phyloP scores from a whole-genome alignment of 768 basidiomycete species.

The Galerina marginata region DNA sequence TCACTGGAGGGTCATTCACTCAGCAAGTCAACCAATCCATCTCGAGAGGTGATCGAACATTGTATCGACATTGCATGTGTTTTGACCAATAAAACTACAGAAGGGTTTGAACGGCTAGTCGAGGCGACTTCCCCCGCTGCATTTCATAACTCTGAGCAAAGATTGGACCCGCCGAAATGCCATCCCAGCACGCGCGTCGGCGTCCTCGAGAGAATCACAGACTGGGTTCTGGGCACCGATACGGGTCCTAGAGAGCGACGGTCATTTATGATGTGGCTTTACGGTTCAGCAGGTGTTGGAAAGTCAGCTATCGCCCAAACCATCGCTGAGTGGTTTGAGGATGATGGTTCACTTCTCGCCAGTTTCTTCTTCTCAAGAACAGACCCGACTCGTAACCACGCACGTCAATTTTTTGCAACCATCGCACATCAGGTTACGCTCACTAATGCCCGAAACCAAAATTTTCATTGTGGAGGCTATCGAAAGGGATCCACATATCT shows the following conservation, averaged over 20 bases:
- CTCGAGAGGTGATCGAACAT: no score
- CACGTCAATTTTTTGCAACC: constrained; percentile 33
- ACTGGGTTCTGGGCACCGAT: background rate
- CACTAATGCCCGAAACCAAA: background rate
- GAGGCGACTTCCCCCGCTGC: background rate
- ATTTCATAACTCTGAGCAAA: constrained; percentile 8
- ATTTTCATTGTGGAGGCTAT: constrained; percentile 11
- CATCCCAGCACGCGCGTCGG: constrained; percentile 4
- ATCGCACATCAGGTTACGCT: constrained; percentile 35
- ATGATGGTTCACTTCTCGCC: constrained; percentile 26
- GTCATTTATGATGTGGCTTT: constrained; percentile 1
- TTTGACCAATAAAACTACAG: no score
- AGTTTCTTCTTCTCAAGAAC: constrained; percentile 42
- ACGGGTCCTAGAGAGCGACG: background rate
- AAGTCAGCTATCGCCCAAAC: constrained; percentile 13
- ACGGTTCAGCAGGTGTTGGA: constrained; percentile 10
- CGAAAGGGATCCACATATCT: constrained; percentile 21
- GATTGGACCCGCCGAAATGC: constrained; percentile 14
- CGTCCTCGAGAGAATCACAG: background rate
- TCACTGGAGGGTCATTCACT: no score
- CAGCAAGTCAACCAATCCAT: no score
- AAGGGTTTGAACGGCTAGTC: no score
- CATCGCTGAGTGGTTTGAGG: constrained; percentile 19
- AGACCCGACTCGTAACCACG: constrained; percentile 26
- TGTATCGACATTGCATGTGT: no score